Conservation (phyloP, 495 filamentous ascomycete species). For the Aspergillus baeticus region DNA sequence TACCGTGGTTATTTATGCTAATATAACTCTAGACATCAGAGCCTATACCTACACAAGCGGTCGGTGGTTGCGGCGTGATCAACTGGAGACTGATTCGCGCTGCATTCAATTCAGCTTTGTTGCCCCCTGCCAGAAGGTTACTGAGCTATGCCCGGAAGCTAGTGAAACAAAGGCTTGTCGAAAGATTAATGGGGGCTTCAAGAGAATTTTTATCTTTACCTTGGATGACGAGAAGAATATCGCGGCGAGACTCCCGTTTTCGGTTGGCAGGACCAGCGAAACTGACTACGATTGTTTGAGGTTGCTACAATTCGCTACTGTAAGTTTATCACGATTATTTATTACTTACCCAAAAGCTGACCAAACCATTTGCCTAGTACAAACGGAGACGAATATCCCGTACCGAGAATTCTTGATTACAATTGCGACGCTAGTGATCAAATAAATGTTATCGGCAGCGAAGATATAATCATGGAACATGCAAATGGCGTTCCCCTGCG, state of each 20-base stretch:
- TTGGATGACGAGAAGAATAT: slow-evolving; percentile 31
- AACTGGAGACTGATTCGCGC: slow-evolving; percentile 27
- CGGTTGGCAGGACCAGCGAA: slow-evolving; percentile 30
- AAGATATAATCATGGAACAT: slow-evolving; percentile 49
- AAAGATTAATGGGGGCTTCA: slow-evolving; percentile 44
- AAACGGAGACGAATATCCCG: slow-evolving; percentile 37
- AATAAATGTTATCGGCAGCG: slow-evolving; percentile 35
- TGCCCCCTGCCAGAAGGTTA: slow-evolving; percentile 33
- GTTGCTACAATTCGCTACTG: slow-evolving; percentile 41
- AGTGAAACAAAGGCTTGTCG: slow-evolving; percentile 22
- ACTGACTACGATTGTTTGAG: slow-evolving; percentile 38
- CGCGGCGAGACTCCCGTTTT: slow-evolving; percentile 40
- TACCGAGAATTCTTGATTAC: slow-evolving; percentile 44
- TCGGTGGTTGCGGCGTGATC: slow-evolving; percentile 40
- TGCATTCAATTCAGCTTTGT: slow-evolving; percentile 39
- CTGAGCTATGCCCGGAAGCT: slow-evolving; percentile 31
- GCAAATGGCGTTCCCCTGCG: slow-evolving; percentile 34
- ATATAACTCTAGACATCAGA: slow-evolving; percentile 23
- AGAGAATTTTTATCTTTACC: slow-evolving; percentile 43
- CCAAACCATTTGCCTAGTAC: slow-evolving; percentile 25
- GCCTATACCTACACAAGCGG: slow-evolving; percentile 40
- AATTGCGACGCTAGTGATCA: slow-evolving; percentile 23
- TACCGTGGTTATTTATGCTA: background rate
- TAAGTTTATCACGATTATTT: slow-evolving; percentile 20
- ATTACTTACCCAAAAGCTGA: background rate